phyloP scores from a whole-genome alignment of 495 filamentous ascomycete genomes.

The Annulohypoxylon moriforme region DNA sequence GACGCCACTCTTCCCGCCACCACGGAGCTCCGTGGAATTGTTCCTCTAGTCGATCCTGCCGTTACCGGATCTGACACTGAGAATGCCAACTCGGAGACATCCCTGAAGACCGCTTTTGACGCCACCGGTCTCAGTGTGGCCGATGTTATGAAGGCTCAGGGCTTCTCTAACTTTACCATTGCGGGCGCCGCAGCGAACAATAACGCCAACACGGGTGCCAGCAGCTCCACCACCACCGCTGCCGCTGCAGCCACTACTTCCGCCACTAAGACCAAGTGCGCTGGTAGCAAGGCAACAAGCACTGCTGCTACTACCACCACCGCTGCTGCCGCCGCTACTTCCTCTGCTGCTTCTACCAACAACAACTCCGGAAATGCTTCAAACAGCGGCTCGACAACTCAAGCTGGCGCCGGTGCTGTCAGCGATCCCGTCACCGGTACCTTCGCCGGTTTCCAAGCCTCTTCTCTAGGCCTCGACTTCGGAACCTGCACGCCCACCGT shows the following conservation, averaged over 20 bases:
- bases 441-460: slow-evolving; percentile 50
- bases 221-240: slow-evolving; percentile 18
- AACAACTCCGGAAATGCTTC: slow-evolving; percentile 54
- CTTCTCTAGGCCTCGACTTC: slow-evolving; percentile 58
- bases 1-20: slow-evolving; percentile 68
- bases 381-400: slow-evolving; percentile 50
- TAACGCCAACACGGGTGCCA: slow-evolving; percentile 13
- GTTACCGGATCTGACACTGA: slow-evolving; percentile 62
- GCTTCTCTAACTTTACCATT: slow-evolving; percentile 67
- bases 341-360: slow-evolving; percentile 51
- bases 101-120: slow-evolving; percentile 61
- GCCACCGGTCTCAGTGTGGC: slow-evolving; percentile 66
- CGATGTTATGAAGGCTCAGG: slow-evolving; percentile 60
- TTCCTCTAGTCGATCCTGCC: slow-evolving; percentile 69
- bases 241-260: slow-evolving; percentile 34
- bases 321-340: slow-evolving; percentile 38
- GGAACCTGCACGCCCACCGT: slow-evolving; percentile 67
- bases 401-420: slow-evolving; percentile 56
- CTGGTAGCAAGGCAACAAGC: slow-evolving; percentile 2
- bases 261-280: slow-evolving; percentile 18
- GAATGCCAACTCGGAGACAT: slow-evolving; percentile 64
- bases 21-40: slow-evolving; percentile 67
- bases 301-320: slow-evolving; percentile 20
- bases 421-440: slow-evolving; percentile 50
- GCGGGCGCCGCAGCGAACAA: slow-evolving; percentile 49